These are phyloP conservation scores for Roridomyces roridus DNA, from an alignment of 768 basidiomycete species.

Conservation along the genomic window DNA sequence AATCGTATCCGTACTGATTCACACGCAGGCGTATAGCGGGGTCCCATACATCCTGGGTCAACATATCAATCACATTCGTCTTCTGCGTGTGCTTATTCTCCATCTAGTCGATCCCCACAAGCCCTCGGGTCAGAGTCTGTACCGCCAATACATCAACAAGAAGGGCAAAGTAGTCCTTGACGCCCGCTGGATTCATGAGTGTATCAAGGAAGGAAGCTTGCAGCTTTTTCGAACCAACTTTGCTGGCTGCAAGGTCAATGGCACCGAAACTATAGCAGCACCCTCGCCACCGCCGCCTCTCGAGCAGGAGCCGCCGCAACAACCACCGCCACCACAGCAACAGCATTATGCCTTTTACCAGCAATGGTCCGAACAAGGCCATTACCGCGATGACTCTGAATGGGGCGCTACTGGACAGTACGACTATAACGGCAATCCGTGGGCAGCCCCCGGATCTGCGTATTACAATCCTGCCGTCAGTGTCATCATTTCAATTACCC, in stretches of 20 bases:
- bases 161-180: conserved; percentile 81
- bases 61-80: conserved; percentile 19
- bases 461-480: conserved; percentile 67
- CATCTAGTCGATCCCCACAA: conserved; percentile 77
- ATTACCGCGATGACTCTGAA: conserved; percentile 63
- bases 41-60: conserved; percentile 82
- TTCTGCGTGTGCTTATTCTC: conserved; percentile 16
- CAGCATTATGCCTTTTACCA: conserved; percentile 10
- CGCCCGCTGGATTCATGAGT: conserved; percentile 79
- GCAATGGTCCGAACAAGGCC: conserved; percentile 58
- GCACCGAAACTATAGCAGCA: conserved; percentile 52
- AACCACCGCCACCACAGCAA: conserved; percentile 42
- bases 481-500: conserved; percentile 11
- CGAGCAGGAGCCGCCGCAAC: conserved; percentile 34
- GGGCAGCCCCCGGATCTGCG: conserved; percentile 52
- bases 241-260: conserved; percentile 83
- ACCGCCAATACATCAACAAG: conserved; percentile 79
- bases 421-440: conserved; percentile 59
- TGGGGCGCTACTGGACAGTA: conserved; percentile 50
- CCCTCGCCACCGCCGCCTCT: conserved; percentile 22
- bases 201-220: conserved; percentile 69
- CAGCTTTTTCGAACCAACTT: conserved; percentile 76
- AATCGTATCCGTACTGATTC: conserved; percentile 79
- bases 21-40: conserved; percentile 78
- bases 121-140: conserved; percentile 81